Percentiles rank a stretch among this genome's conserved stretches.
Evolutionary conservation across 352 stramenopile species (phyloP).

Genomic region (Phytophthora crassamura): DNA sequence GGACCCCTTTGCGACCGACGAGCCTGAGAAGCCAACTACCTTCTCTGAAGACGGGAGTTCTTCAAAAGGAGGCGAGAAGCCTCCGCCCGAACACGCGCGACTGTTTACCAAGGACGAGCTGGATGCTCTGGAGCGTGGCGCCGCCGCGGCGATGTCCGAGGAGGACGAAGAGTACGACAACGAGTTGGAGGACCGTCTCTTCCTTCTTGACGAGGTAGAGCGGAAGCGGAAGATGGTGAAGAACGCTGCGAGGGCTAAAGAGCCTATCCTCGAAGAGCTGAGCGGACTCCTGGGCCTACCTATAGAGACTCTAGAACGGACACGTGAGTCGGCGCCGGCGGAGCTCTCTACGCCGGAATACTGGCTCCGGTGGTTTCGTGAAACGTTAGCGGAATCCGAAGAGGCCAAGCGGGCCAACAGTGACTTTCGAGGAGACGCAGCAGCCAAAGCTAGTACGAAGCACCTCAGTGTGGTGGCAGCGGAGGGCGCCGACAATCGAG

Average conservation of each 20-base stretch:
- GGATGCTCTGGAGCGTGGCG: no score
- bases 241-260: background rate
- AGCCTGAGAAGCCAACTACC: no score
- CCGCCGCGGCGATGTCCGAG: no score
- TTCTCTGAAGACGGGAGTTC: no score
- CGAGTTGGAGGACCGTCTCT: slow-evolving; percentile 1
- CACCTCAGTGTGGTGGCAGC: no score
- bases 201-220: background rate
- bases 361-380: slow-evolving; percentile 2
- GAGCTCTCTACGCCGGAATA: slow-evolving; percentile 1
- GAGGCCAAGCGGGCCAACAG: background rate
- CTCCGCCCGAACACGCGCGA: no score
- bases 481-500: no score
- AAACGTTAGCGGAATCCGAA: background rate
- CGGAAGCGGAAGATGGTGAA: background rate
- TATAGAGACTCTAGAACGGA: background rate
- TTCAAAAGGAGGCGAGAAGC: no score
- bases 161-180: slow-evolving; percentile 8
- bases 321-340: background rate
- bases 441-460: no score
- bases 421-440: no score
- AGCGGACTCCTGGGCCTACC: background rate
- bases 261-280: background rate
- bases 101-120: no score
- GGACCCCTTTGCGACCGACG: no score